These are phyloP conservation scores for Elaeagnus macrophylla DNA, from an alignment of 306 rosid genomes.

Conservation along the genomic window DNA sequence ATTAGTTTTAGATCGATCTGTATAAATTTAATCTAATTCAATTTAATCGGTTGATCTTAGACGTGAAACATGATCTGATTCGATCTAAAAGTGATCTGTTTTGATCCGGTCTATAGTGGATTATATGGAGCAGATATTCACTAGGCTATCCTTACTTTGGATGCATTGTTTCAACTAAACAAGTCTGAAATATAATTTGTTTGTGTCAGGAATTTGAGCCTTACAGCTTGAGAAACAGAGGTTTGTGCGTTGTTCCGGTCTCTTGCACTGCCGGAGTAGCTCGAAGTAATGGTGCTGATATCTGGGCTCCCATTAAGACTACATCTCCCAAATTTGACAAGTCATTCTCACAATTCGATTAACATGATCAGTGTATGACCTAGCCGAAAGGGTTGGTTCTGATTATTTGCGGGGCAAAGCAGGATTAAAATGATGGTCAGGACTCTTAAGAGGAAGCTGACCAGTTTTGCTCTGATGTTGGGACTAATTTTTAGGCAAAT, in stretches of 20 bases:
- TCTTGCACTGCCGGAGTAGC: conserved; percentile 69
- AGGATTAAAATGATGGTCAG: no score
- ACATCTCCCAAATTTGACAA: conserved; percentile 47
- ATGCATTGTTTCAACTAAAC: neutral
- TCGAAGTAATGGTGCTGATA: conserved; percentile 91
- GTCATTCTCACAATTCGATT: conserved; percentile 35
- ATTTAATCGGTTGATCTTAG: no score
- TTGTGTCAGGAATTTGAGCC: conserved; percentile 46
- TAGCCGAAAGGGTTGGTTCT: no score
- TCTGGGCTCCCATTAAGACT: conserved; percentile 91
- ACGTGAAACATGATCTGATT: no score
- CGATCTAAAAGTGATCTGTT: no score
- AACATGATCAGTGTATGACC: conserved; percentile 10
- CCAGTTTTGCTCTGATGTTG: no score
- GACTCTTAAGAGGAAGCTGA: no score
- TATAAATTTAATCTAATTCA: no score
- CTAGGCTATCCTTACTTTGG: neutral
- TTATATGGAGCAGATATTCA: neutral
- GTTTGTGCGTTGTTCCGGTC: conserved; percentile 79
- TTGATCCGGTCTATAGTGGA: no score
- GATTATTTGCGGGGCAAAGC: no score
- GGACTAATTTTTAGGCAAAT: no score
- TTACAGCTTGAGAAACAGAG: conserved; percentile 77
- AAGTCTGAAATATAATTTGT: conserved; percentile 7
- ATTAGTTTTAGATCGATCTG: no score